These are phyloP conservation scores for Herpetomonas tarakana DNA, from an alignment of 208 protist species.

Conservation along the genomic window DNA sequence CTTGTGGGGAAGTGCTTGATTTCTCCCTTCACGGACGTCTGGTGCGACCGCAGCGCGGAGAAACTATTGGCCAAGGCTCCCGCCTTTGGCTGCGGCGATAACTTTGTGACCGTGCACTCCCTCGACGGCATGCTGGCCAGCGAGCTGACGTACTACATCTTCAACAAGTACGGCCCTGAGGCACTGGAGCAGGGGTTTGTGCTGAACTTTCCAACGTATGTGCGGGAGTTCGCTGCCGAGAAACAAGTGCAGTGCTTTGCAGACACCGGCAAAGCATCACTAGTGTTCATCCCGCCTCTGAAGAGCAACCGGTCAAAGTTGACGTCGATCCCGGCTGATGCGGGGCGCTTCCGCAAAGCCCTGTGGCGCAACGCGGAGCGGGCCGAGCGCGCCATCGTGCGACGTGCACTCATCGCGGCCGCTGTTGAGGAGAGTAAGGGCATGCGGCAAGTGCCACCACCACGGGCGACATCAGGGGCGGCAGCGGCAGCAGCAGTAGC, in stretches of 20 bases:
- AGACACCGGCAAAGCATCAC: background rate
- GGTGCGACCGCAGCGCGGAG: background rate
- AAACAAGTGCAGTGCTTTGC: background rate
- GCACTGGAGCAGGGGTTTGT: background rate
- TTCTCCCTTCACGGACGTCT: background rate
- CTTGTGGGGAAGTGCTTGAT: background rate
- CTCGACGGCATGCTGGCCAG: background rate
- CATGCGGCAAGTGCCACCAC: no score
- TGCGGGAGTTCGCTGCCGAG: background rate
- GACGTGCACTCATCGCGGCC: no score
- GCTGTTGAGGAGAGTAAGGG: no score
- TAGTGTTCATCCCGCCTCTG: background rate
- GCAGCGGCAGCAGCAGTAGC: no score
- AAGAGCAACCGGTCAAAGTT: background rate
- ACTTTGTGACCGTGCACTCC: background rate
- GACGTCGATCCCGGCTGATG: background rate
- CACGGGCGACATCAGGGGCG: no score
- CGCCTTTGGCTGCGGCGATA: background rate
- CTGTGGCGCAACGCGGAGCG: background rate
- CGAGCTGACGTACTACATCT: background rate
- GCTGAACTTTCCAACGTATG: background rate
- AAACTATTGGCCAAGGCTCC: background rate
- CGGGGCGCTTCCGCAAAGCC: background rate
- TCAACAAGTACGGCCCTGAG: background rate
- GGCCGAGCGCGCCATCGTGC: no score